Evolutionary conservation across 2,329 filamentous ascomycete species (phyloP), one percentile per base, ranked within the genome.

Genomic region (Penicillium freii): DNA sequence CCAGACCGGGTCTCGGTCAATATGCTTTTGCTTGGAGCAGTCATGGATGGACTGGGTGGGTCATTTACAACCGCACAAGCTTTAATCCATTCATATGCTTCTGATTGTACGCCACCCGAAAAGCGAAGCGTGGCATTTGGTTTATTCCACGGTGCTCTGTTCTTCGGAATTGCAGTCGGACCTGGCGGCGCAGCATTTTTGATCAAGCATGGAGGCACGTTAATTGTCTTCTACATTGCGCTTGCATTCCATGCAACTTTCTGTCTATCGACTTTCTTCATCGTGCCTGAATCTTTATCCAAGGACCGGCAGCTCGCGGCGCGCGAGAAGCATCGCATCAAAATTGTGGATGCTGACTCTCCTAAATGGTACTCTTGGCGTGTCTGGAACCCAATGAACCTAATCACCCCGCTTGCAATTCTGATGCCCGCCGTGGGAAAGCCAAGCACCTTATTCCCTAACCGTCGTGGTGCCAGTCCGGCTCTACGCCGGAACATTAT

Each of bases 111-210:
- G 0, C 80, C 89, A 4, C 90, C 92, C 0, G 88, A 89, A 31
- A 85, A 85, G 68, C 86, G 94, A 21, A 90, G 88, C 58, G 89
- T 96, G 8, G 85, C 87, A 5, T 94, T 97, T 72, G 92, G 91
- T 7, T 93, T 92, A 71, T 88, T 97, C 66, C 91, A 97, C 67
- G 92, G 91, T 11, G 92, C 88, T 64, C 80, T 99, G 9, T 97
- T 96, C 73, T 82, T 84, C 1, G 94, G 94, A n/a, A 85, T 97
- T 45, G 93, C 94, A 0, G 75, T 93, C 33, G 94, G 94, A 0
- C 94, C 94, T 8, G 81, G 95, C 3, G 69, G 96, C 23, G 88
- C 92, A 0, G 92, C 89, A 2, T 88, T 90, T 65, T 80, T 97
- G 43, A 88, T 96, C 67, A 84, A 89, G 66, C 83, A 81, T 0